phyloP scores from a whole-genome alignment of 1,139 yeast species.

The Saccharomyces hybrid region DNA sequence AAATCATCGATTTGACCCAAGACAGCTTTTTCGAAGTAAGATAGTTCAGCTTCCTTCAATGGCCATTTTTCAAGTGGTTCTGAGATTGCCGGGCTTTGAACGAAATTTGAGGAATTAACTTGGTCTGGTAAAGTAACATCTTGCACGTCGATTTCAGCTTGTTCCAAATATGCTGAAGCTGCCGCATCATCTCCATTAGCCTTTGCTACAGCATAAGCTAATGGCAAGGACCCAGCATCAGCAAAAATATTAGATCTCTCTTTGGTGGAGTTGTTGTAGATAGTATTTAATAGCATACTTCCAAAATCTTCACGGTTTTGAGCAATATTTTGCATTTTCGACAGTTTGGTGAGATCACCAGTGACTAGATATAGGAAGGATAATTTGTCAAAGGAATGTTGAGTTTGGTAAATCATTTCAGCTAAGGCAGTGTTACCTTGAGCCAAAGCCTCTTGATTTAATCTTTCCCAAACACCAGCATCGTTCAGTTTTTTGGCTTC shows the following conservation, averaged over 20 bases:
- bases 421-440: conserved; percentile 86
- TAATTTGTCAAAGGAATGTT: conserved; percentile 77
- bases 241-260: conserved; percentile 69
- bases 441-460: conserved; percentile 77
- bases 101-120: conserved; percentile 14
- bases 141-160: conserved; percentile 55
- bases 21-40: conserved; percentile 80
- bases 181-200: conserved; percentile 71
- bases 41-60: conserved; percentile 57
- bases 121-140: conserved; percentile 60
- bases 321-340: conserved; percentile 84
- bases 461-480: conserved; percentile 65
- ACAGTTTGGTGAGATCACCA: conserved; percentile 68
- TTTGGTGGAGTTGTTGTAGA: conserved; percentile 68
- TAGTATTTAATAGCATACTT: conserved; percentile 73
- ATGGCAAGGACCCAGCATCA: conserved; percentile 73
- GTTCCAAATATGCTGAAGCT: conserved; percentile 62
- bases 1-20: conserved; percentile 69
- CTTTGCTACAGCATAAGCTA: conserved; percentile 91
- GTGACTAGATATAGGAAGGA: conserved; percentile 79
- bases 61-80: conserved; percentile 63
- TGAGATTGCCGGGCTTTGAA: conserved; percentile 16
- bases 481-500: conserved; percentile 78
- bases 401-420: conserved; percentile 83
- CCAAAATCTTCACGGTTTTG: conserved; percentile 78